Conservation (phyloP, 768 basidiomycete species). For the Lactarius deliciosus region DNA sequence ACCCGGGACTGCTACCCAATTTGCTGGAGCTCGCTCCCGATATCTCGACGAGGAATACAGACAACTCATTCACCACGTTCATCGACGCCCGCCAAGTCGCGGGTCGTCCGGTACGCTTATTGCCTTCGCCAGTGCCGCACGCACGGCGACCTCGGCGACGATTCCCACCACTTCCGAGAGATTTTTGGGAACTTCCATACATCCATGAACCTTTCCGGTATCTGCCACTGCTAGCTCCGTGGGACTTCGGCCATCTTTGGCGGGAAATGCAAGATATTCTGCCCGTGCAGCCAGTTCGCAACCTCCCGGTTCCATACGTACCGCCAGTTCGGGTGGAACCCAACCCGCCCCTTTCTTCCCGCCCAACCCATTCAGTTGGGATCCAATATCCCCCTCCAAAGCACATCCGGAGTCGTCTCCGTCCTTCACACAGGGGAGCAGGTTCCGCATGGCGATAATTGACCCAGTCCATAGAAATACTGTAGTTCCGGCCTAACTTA, state of each 20-base stretch:
- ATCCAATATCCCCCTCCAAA: neutral
- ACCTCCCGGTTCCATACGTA: neutral
- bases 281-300: neutral
- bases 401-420: neutral
- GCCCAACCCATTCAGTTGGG: too few relatives aligned
- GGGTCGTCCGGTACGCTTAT: neutral
- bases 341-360: neutral
- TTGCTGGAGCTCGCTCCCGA: neutral
- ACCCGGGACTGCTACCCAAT: neutral
- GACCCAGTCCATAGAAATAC: neutral
- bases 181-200: neutral
- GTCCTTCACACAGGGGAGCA: neutral
- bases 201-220: too few relatives aligned
- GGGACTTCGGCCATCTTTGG: too few relatives aligned
- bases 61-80: neutral
- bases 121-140: neutral
- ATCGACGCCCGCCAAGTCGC: slow-evolving; percentile 1
- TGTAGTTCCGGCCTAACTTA: too few relatives aligned
- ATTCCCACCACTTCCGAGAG: neutral
- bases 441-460: neutral
- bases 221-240: too few relatives aligned
- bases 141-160: neutral
- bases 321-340: neutral
- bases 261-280: neutral
- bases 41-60: too few relatives aligned